phyloP scores from a whole-genome alignment of 2,329 filamentous ascomycete genomes.

The Trichoderma lentiforme region DNA sequence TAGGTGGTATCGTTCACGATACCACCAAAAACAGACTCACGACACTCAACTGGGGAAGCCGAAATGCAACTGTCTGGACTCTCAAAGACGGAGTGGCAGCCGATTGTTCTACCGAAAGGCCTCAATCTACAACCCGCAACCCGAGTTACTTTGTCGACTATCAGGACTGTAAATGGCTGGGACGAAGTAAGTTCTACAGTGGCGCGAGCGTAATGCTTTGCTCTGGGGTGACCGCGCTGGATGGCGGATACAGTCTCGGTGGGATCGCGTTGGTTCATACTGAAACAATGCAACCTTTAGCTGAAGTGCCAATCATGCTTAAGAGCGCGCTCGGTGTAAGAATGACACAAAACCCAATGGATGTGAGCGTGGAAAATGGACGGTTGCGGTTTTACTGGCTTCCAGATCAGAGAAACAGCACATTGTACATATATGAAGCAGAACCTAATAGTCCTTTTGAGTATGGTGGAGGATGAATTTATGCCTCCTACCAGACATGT shows the following conservation, averaged over 20 bases:
- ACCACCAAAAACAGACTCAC: slow-evolving; percentile 33
- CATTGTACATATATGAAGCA: slow-evolving; percentile 47
- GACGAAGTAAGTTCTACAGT: slow-evolving; percentile 36
- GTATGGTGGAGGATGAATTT: slow-evolving; percentile 20
- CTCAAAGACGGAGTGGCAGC: slow-evolving; percentile 23
- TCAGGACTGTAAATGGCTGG: slow-evolving; percentile 51
- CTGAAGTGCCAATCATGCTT: slow-evolving; percentile 45
- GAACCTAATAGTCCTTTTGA: slow-evolving; percentile 25
- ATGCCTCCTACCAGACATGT: no score
- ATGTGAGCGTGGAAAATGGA: slow-evolving; percentile 42
- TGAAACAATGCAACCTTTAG: slow-evolving; percentile 42
- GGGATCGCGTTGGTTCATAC: slow-evolving; percentile 48
- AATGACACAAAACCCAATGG: slow-evolving; percentile 49
- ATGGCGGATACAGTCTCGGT: slow-evolving; percentile 35
- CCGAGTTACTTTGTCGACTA: slow-evolving; percentile 47
- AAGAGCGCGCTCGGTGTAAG: slow-evolving; percentile 37
- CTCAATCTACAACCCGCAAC: slow-evolving; percentile 30
- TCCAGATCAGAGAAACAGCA: slow-evolving; percentile 46
- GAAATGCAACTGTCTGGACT: slow-evolving; percentile 39
- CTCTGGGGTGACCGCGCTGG: slow-evolving; percentile 41
- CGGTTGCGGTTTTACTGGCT: slow-evolving; percentile 45
- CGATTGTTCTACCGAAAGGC: slow-evolving; percentile 21
- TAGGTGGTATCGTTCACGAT: slow-evolving; percentile 47
- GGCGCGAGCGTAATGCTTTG: slow-evolving; percentile 45
- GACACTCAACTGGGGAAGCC: slow-evolving; percentile 46